Evolutionary conservation across 2,329 filamentous ascomycete species (phyloP), one percentile per base, ranked within the genome.

Genomic region (Aspergillus alliaceus): DNA sequence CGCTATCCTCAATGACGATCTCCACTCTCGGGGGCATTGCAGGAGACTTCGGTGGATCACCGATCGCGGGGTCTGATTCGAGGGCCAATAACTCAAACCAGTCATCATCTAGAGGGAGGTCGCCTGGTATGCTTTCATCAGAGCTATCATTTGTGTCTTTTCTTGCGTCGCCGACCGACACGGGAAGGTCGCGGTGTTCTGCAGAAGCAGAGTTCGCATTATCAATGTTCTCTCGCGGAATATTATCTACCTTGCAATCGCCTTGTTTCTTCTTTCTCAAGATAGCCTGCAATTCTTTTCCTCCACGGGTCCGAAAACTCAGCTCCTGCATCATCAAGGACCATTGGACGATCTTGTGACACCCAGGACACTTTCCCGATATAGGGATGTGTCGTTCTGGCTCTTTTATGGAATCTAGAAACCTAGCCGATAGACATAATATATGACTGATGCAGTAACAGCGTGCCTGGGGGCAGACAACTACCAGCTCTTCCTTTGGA

Each of bases 311-410:
- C 31, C 93, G 83, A 49, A 96, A 75, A 51, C 84, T 95, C 64
- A 96, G 75, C 70, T 96, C 93, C 69, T 87, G 93, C 77, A 96
- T 89, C 76, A 97, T 84, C 48, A 89, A 84, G 0, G 81, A 79
- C 93, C 93, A 98, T 51, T 80, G 72, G 2, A 92, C 75, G 4
- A 79, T 73, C 0, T 79, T 78, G 1, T 80, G 75, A 69, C 93
- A 98, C 20, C 77, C 76, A 0, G 91, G 91, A 75, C 93, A 98
- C 2, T 66, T 73, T 2, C 91, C 92, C 32, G 80, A 70, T 1
- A 84, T 79, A 0, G 93, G 93, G 1, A 96, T 68, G 1, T 96
- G 66, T 1, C 70, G 71, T 15, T 72, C 65, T 22, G 67, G 53
- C 12, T 69, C 63, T 5, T 67, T 65, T 32, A 77, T 71, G 3